Base-by-base conservation (phyloP, 2,329 filamentous ascomycete genomes). In the Fusarium nurragi region DNA sequence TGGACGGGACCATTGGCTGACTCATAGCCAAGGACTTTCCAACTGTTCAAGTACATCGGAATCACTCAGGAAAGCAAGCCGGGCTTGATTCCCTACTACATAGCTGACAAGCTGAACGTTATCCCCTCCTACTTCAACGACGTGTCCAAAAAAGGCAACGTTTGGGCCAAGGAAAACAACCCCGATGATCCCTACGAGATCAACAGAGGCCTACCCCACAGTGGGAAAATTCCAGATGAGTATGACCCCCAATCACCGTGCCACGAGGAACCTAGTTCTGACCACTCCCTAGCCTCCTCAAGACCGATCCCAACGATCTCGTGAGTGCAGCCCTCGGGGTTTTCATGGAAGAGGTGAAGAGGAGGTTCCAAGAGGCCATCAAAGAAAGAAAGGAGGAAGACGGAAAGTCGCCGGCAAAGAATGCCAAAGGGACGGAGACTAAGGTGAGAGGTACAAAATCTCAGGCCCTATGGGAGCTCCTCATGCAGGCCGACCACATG, bases 401-500 rank as follows among this genome's bases (percentile, higher is more conserved):
- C 6, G n/a, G 11, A n/a, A 28, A 28, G n/a, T n/a, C 22, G 5
- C 10, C 14, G 32, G 25, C 14, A 12, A 36, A 26, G 16, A 26
- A 44, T 23, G 37, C 34, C 18, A 25, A 14, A 22, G 9, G 26
- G 2, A 25, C 5, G 23, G 23, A 25, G 23, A 25, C 5, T 25
- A 9, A 9, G 23, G 23, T 25, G 23, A 25, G 23, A 25, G 23
- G 23, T 9, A 11, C 16, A 4, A 28, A 38, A 19, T 18, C 43
- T 7, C 21, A n/a, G 25, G 23, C 4, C 0, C 28, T 68, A 1
- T 67, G 60, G 32, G 4, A 47, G 2, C 45, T 45, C 1, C 28
- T 68, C 4, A 67, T 65, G 64, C 30, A 30, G 9, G 56, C 54
- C 1, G 65, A 68, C 4, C 41, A 58, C 14, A 50, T 55, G 48